A percentile compares a stretch with the other conserved stretches of the same genome.
Conservation (phyloP, 768 basidiomycete species). For the Lactifluus rugatus region DNA sequence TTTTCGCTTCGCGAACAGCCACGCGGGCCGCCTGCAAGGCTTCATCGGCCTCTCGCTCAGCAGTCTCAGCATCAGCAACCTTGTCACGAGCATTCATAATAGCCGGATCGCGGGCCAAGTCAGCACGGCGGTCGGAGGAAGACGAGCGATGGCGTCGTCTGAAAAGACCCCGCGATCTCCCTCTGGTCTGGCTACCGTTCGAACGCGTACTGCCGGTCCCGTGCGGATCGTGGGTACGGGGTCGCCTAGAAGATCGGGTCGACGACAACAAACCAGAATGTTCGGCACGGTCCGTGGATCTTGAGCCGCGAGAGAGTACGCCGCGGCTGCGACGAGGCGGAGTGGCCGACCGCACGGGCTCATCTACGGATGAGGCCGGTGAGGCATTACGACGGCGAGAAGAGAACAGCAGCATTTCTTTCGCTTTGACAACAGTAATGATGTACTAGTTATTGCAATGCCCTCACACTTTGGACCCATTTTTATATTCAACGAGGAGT, state of each 20-base stretch:
- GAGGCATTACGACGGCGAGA: background rate
- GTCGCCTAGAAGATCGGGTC: background rate
- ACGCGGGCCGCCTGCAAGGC: background rate
- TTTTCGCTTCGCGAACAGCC: constrained; percentile 6
- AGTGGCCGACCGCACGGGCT: background rate
- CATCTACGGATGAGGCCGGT: background rate
- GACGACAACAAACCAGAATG: background rate
- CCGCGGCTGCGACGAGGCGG: background rate
- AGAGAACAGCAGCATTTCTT: background rate
- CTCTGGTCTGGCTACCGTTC: background rate
- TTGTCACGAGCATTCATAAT: constrained; percentile 35
- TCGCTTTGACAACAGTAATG: background rate
- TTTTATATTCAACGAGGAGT: no score
- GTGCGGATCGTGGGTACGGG: background rate
- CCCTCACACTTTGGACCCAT: no score
- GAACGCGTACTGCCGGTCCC: background rate
- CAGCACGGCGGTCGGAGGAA: constrained; percentile 15
- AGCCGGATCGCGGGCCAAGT: constrained; percentile 31
- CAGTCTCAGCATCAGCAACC: constrained; percentile 1
- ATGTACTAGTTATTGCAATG: background rate
- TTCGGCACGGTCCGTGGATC: constrained; percentile 1
- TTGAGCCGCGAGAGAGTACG: no score
- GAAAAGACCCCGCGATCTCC: constrained; percentile 20
- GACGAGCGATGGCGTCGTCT: constrained; percentile 23
- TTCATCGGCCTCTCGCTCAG: background rate